Evolutionary conservation across 169 alveolate genomes (phyloP).

Genomic region (Prorocentrum cordatum): DNA sequence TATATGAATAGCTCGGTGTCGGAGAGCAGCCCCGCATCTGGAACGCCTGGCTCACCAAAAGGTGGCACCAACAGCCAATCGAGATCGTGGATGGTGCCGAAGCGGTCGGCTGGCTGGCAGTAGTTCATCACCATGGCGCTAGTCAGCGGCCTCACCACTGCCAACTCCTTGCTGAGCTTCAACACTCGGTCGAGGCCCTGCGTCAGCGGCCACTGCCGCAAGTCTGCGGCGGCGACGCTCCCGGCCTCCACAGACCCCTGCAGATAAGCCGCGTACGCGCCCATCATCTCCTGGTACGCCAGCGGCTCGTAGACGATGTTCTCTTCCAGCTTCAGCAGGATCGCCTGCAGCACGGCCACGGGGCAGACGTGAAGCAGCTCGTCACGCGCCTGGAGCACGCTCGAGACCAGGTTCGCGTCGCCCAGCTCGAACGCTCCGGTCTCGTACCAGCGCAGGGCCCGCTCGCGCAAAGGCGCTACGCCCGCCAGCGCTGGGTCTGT

Average conservation of each 20-base stretch:
- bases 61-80: constrained; percentile 21
- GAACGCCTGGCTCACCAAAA: neutral
- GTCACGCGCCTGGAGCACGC: neutral
- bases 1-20: constrained; percentile 4
- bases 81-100: constrained; percentile 23
- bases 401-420: neutral
- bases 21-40: neutral
- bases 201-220: constrained; percentile 3
- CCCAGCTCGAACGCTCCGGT: constrained; percentile 12
- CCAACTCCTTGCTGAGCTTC: neutral
- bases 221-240: neutral
- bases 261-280: neutral
- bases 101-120: constrained; percentile 35
- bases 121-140: constrained; percentile 37
- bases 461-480: too few relatives aligned
- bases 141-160: neutral
- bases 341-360: constrained; percentile 9
- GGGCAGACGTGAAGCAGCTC: neutral
- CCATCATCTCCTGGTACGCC: constrained; percentile 7
- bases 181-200: constrained; percentile 2
- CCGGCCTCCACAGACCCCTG: neutral
- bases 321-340: constrained; percentile 28
- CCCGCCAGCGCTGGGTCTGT: too few relatives aligned
- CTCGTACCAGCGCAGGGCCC: too few relatives aligned
- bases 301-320: constrained; percentile 7